Conservation (phyloP, 306 rosid species). For the Alnus glutinosa region DNA sequence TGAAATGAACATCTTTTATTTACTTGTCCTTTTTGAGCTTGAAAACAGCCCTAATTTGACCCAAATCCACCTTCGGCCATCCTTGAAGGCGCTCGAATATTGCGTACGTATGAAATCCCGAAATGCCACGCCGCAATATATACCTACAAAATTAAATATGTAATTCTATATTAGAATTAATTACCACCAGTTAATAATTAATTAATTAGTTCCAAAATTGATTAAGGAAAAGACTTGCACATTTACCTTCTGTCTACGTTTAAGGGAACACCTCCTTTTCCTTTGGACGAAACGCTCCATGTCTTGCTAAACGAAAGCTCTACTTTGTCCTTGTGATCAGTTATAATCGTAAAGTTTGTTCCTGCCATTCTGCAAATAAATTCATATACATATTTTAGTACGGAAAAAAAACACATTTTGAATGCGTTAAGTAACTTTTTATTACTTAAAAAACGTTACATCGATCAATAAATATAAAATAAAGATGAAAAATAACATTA, state of each 20-base stretch:
- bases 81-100: constrained; percentile 54
- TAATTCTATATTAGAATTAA: neutral
- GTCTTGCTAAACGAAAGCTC: constrained; percentile 66
- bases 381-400: neutral
- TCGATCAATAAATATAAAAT: no score
- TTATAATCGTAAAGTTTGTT: constrained; percentile 36
- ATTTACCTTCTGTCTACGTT: constrained; percentile 68
- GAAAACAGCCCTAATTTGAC: constrained; percentile 57
- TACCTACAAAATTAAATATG: constrained; percentile 39
- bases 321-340: constrained; percentile 29
- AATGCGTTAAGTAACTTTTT: neutral
- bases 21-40: constrained; percentile 54
- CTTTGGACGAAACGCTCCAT: constrained; percentile 39
- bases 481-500: no score
- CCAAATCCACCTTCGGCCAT: constrained; percentile 45
- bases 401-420: neutral
- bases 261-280: constrained; percentile 38
- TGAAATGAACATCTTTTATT: neutral
- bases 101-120: constrained; percentile 67
- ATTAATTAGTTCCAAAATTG: neutral
- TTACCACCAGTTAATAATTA: neutral
- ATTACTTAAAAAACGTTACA: no score
- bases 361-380: constrained; percentile 47
- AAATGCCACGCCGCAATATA: constrained; percentile 48
- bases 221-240: neutral